Evolutionary conservation across 1,284 basidiomycete species (phyloP).

Genomic region (Sanguinoderma infundibulare): DNA sequence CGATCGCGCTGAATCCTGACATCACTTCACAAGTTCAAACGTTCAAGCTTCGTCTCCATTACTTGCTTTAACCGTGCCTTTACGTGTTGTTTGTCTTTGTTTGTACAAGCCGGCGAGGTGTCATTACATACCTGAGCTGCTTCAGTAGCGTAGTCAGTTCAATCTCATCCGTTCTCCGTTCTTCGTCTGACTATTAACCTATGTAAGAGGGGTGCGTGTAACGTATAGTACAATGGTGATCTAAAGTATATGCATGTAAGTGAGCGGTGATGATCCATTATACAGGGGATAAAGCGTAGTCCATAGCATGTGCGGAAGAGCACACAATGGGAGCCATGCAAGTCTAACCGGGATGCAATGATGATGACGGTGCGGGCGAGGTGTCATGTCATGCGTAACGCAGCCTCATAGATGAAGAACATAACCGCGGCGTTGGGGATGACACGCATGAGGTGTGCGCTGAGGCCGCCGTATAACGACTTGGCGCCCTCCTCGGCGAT

Average conservation of each 20-base stretch:
- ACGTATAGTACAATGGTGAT: constrained; percentile 20
- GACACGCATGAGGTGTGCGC: constrained; percentile 94
- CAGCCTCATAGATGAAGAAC: constrained; percentile 87
- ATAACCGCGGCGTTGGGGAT: constrained; percentile 98
- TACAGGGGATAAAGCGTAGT: constrained; percentile 15
- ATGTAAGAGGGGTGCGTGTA: constrained; percentile 2
- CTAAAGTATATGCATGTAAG: constrained; percentile 11
- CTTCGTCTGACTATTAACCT: neutral
- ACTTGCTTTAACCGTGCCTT: too few relatives aligned
- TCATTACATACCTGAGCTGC: too few relatives aligned
- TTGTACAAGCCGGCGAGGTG: too few relatives aligned
- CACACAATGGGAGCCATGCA: neutral
- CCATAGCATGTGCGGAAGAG: constrained; percentile 21
- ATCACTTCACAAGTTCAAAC: too few relatives aligned
- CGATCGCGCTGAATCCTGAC: too few relatives aligned
- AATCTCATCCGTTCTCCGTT: too few relatives aligned
- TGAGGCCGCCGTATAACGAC: constrained; percentile 91
- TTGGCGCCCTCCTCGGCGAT: constrained; percentile 89
- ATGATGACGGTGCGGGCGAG: neutral
- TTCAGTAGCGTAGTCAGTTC: too few relatives aligned
- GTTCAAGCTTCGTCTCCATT: too few relatives aligned
- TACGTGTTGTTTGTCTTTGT: too few relatives aligned
- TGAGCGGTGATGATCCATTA: constrained; percentile 23
- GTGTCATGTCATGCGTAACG: constrained; percentile 57
- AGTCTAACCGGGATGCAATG: neutral